phyloP scores from a whole-genome alignment of 2,329 filamentous ascomycete species.

The Fusarium mundagurra region DNA sequence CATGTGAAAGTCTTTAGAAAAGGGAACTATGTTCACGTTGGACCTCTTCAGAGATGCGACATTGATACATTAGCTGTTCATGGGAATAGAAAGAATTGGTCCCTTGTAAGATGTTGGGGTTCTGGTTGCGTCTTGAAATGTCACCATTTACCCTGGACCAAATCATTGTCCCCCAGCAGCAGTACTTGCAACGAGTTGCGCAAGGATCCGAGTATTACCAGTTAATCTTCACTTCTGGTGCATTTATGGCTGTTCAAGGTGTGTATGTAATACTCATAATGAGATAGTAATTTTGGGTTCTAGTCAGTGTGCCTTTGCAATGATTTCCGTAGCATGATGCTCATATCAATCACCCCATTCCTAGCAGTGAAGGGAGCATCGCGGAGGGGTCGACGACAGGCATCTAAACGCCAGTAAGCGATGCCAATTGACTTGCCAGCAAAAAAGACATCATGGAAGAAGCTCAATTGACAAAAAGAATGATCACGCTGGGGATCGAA shows the following conservation, averaged over 20 bases:
- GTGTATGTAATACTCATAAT: fast-evolving
- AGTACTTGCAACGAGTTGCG: background rate
- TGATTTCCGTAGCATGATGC: fast-evolving
- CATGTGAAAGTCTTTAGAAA: background rate
- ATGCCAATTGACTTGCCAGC: background rate
- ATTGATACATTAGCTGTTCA: background rate
- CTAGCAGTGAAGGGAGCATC: background rate
- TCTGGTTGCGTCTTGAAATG: background rate
- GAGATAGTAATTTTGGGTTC: too few relatives aligned
- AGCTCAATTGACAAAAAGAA: background rate
- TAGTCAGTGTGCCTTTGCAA: background rate
- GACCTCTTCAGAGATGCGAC: background rate
- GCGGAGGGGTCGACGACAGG: fast-evolving
- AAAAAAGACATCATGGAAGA: background rate
- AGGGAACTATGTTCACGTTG: background rate
- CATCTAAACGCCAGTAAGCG: background rate
- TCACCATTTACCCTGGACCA: background rate
- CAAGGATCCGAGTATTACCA: background rate
- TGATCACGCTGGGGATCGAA: conserved; percentile 43
- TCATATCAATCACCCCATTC: background rate
- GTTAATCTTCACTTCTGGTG: background rate
- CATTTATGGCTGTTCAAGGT: background rate
- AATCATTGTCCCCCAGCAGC: fast-evolving
- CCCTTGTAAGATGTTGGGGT: background rate
- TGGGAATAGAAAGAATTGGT: too few relatives aligned